Evolutionary conservation across 1,284 basidiomycete species (phyloP).

Genomic region (Naganishia liquefaciens): DNA sequence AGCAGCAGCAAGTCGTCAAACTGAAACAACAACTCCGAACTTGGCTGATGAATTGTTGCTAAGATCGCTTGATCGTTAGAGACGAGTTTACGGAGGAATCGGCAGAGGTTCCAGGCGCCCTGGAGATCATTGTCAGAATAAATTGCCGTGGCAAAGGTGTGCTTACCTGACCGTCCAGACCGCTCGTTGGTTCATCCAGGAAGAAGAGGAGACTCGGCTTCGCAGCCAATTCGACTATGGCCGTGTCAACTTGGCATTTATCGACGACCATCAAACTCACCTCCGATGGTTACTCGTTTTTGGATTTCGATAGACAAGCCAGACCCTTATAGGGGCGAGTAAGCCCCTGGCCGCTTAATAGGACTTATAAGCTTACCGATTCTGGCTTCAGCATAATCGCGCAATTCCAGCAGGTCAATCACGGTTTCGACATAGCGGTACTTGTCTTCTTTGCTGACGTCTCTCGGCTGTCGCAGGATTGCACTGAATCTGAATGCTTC

Average conservation of each 20-base stretch:
- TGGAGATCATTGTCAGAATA: slow-evolving; percentile 41
- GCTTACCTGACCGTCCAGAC: slow-evolving; percentile 38
- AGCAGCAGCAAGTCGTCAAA: slow-evolving; percentile 58
- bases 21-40: slow-evolving; percentile 45
- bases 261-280: slow-evolving; percentile 47
- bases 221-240: slow-evolving; percentile 21
- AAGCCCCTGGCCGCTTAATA: not conserved
- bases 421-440: slow-evolving; percentile 59
- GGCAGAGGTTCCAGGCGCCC: slow-evolving; percentile 61
- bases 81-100: slow-evolving; percentile 66
- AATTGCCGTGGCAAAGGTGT: not conserved
- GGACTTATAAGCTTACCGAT: slow-evolving; percentile 44
- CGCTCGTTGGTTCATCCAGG: slow-evolving; percentile 53
- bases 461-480: slow-evolving; percentile 70
- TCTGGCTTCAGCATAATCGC: slow-evolving; percentile 57
- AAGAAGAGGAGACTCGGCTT: slow-evolving; percentile 53
- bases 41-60: slow-evolving; percentile 46
- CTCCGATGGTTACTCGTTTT: slow-evolving; percentile 54
- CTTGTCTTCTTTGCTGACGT: slow-evolving; percentile 57
- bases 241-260: not conserved
- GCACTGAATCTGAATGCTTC: slow-evolving; percentile 83
- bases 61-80: slow-evolving; percentile 65
- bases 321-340: slow-evolving; percentile 36
- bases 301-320: slow-evolving; percentile 42
- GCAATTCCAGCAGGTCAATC: slow-evolving; percentile 58